Base-by-base conservation (phyloP, 495 filamentous ascomycete species). In the Trypethelium eluteriae region DNA sequence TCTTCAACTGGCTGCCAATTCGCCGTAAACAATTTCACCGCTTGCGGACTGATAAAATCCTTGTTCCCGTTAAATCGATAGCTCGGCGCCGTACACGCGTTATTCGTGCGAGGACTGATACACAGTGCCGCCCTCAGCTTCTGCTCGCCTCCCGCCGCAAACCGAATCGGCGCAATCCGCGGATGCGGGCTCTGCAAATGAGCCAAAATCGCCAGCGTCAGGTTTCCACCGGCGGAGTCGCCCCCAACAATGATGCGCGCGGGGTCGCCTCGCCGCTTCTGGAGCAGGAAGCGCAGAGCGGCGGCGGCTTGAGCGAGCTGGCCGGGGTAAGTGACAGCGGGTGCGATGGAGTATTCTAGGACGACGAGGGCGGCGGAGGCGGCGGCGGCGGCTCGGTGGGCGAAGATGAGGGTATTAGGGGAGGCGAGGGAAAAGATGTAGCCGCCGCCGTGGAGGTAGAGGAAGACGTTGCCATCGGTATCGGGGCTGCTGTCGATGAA, bases 381-480 rank as follows among this genome's bases (percentile, higher is more conserved):
- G 36, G 53, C 34, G 59, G 79, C 77, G 36, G 85, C 72, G 16
- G 66, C 59, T 16, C 78, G 67, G 50, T 82, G 66, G 32, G 85
- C 68, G 12, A 79, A 72, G 25, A 68, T 68, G 70, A 80, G 77
- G 14, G 76, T 75, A 2, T 83, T 73, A 36, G 41, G 41, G 41
- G 53, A 59, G 6, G 53, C 18, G 6, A 59, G 9, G 53, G 53
- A 32, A 44, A 84, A 59, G 6, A 74, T 77, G 74, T 85, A 89
- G 50, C 86, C 86, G 62, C 86, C 86, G 56, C 86, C 87, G 66
- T 87, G 85, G 69, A 84, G 85, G 71, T 83, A 88, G 3, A 88
- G 39, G 6, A 89, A 69, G 0, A 85, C 75, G 38, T 84, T 32
- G 9, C 32, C 32, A 1, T 10, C 32, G 32, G 34, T 18, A 9